Evolutionary conservation across 495 filamentous ascomycete genomes (phyloP), one percentile per base, ranked within the genome.

Genomic region (Cercophora sp.): DNA sequence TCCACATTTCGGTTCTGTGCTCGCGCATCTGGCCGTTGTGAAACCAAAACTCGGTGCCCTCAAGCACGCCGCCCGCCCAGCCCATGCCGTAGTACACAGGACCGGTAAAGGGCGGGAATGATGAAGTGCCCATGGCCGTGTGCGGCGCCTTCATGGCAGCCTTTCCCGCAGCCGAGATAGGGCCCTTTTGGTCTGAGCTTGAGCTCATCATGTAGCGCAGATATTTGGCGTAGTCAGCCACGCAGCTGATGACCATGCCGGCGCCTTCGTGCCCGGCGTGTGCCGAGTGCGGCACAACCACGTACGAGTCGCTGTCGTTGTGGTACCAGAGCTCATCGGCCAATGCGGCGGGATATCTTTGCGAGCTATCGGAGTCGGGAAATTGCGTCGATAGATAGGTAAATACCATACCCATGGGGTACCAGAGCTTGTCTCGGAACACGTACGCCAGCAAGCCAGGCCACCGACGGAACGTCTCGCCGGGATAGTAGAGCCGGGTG

Each of bases 141-240:
- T 22, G 23, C 13, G 43, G 43, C 25, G n/a, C 10, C 15, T 46
- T 46, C 6, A 46, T 31, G 9, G 43, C 43, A n/a, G 24, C 24
- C 13, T 46, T 51, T 1, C 57, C 68, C 13, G 63, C 52, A 27
- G 39, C 25, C 3, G 65, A 64, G 1, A 70, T 24, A 0, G 69
- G 76, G 0, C 48, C 57, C 1, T 55, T 43, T 29, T 55, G 18
- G 20, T 11, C 29, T 10, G 19, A 10, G 6, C 5, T 5, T 6
- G 18, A 23, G 8, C 40, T 25, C 40, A 67, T 50, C 22, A 62
- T 49, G 8, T 63, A 63, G 0, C 61, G 60, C 2, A 77, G 32
- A 68, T 71, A 80, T 22, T 67, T 67, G 0, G 71, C 58, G 25
- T 78, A 80, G 43, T 79, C 76, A 0, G 71, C 52, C 2, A 80